Evolutionary conservation across 1,284 basidiomycete genomes (phyloP), one percentile per base, ranked within the genome.

Genomic region (Cryptococcus sp.): DNA sequence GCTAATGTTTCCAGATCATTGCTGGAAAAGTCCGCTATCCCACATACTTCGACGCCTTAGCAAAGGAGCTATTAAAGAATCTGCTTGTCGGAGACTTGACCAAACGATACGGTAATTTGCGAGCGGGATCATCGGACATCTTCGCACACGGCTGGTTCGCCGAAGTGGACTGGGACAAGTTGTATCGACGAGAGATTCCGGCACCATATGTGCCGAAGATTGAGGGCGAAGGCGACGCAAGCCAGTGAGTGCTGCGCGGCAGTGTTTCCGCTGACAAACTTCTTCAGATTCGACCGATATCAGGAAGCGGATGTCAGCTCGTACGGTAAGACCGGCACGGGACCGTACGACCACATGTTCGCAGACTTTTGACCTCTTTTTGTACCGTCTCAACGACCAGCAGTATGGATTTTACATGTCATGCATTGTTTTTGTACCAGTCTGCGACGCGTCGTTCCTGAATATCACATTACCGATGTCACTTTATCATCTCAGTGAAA

Each of bases 61-160:
- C 93, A 23, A 91, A 86, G 54, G 91, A 97, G 77, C 82, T 99
- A 30, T 89, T 99, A 62, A 83, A 90, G 70, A 91, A 90, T 75
- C 84, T 98, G 61, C 87, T 99, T 80, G 92, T 95, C 56, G 83
- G 86, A 43, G 93, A 99, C 71, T 85, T 96, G 1, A 89, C 91
- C 39, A 90, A 91, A 75, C 88, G 95, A 17, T 96, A 88, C 74
- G 95, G 96, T 6, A 99, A 99, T 80, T 76, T 98, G 82, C 84
- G 85, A 47, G 85, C 91, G 63, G 95, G 94, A n/a, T 90, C 91
- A 16, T 88, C 88, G 30, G 95, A 98, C 76, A 93, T 99, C 60
- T 97, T 98, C 71, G 87, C 87, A 10, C 95, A 98, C 75, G 84
- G 86, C n/a, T 98, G 95, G 95, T 98, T 97, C 73, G 84, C 86